Evolutionary conservation across 2,329 filamentous ascomycete species (phyloP).

Genomic region (Nemania serpens): DNA sequence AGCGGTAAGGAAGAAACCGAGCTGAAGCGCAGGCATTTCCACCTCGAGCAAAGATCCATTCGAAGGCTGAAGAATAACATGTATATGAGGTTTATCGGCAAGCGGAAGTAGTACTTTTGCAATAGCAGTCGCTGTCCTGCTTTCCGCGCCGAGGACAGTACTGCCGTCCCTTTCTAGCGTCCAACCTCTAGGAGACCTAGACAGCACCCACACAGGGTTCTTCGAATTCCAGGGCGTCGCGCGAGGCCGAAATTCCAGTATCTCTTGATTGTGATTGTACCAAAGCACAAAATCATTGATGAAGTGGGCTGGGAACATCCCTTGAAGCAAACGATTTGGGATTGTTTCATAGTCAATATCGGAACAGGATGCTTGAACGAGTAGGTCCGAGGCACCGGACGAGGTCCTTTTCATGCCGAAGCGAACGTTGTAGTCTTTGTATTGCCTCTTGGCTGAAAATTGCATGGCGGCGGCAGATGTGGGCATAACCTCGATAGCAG

Average conservation of each 20-base stretch:
- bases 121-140: conserved; percentile 42
- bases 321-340: conserved; percentile 7
- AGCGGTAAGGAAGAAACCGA: conserved; percentile 50
- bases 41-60: conserved; percentile 9
- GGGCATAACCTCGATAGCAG: conserved; percentile 50
- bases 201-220: not conserved
- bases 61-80: conserved; percentile 36
- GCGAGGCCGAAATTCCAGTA: conserved; percentile 9
- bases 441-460: conserved; percentile 44
- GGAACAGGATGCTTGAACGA: conserved; percentile 10
- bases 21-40: conserved; percentile 51
- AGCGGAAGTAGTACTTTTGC: conserved; percentile 43
- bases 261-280: conserved; percentile 9
- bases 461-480: conserved; percentile 45
- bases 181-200: conserved; percentile 5
- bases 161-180: not conserved
- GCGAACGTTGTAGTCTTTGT: conserved; percentile 1
- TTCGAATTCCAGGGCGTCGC: not conserved
- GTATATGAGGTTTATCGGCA: conserved; percentile 43
- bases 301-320: conserved; percentile 14
- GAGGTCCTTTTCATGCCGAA: not conserved
- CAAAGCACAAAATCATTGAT: conserved; percentile 19
- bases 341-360: conserved; percentile 12
- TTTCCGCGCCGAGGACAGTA: conserved; percentile 36
- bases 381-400: not conserved